Percentiles rank a stretch among this genome's conserved stretches.
Conservation (phyloP, 345 rosid species). For the Bruguiera parviflora region DNA sequence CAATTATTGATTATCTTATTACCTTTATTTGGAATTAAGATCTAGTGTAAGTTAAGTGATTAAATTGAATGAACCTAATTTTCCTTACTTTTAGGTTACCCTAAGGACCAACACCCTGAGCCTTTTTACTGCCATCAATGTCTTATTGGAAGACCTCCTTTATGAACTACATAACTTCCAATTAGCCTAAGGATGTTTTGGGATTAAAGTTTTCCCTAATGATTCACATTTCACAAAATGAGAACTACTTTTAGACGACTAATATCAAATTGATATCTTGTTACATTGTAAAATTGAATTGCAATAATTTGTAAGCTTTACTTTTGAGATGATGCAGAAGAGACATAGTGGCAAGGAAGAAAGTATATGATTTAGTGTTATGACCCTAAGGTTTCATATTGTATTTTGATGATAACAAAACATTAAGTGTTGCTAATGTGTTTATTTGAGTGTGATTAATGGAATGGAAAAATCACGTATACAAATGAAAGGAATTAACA, state of each 20-base stretch:
- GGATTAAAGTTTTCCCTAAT: slow-evolving; percentile 70
- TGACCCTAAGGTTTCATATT: too few relatives aligned
- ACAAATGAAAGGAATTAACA: too few relatives aligned
- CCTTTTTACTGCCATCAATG: slow-evolving; percentile 77
- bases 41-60: too few relatives aligned
- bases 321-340: background rate
- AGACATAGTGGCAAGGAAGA: background rate
- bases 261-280: slow-evolving; percentile 80
- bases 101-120: too few relatives aligned
- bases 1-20: too few relatives aligned
- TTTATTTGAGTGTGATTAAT: too few relatives aligned
- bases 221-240: slow-evolving; percentile 67
- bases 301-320: background rate
- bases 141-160: slow-evolving; percentile 77
- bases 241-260: slow-evolving; percentile 78
- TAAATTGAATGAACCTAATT: too few relatives aligned
- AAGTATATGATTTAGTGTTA: background rate
- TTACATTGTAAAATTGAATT: slow-evolving; percentile 48
- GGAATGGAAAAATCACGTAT: too few relatives aligned
- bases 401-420: too few relatives aligned
- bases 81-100: too few relatives aligned
- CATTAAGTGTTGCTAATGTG: too few relatives aligned
- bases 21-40: too few relatives aligned
- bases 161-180: slow-evolving; percentile 86
- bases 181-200: slow-evolving; percentile 77